Evolutionary conservation across 2,329 filamentous ascomycete species (phyloP).

Genomic region (Scedosporium minutisporum): DNA sequence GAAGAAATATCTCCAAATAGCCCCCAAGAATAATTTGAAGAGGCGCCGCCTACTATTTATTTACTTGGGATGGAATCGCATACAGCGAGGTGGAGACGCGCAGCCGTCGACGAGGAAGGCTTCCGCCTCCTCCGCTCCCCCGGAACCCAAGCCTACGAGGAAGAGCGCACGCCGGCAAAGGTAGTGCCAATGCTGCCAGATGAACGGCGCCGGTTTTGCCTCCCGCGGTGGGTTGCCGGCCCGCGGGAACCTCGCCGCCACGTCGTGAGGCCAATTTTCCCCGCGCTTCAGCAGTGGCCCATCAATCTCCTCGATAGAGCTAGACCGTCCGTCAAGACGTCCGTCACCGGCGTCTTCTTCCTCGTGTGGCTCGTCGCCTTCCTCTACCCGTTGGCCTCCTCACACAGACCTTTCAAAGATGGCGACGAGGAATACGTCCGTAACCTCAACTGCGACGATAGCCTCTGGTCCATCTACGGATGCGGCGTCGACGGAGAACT

Average conservation of each 20-base stretch:
- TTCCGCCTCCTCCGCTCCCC: neutral
- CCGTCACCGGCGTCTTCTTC: neutral
- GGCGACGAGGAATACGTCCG: constrained; percentile 4
- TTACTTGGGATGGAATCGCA: neutral
- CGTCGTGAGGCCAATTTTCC: constrained; percentile 2
- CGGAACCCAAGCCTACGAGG: neutral
- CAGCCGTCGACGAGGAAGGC: neutral
- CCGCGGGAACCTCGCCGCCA: neutral
- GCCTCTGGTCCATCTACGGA: constrained; percentile 42
- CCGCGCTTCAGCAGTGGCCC: neutral
- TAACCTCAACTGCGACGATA: constrained; percentile 42
- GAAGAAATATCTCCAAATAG: no score
- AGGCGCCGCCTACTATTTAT: neutral
- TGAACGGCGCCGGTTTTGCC: neutral
- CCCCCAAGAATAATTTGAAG: no score
- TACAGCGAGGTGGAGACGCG: neutral
- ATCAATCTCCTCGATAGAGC: neutral
- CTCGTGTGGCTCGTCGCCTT: constrained; percentile 5
- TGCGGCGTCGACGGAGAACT: constrained; percentile 50
- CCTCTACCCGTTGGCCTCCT: neutral
- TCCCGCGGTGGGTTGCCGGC: neutral
- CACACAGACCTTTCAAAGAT: neutral
- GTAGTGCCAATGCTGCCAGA: neutral
- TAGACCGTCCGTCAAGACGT: neutral
- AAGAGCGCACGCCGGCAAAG: neutral